A percentile compares a stretch with the other conserved stretches of the same genome.
Conservation (phyloP, 164 flowering plant genomes). For the Stephania cephalantha region DNA sequence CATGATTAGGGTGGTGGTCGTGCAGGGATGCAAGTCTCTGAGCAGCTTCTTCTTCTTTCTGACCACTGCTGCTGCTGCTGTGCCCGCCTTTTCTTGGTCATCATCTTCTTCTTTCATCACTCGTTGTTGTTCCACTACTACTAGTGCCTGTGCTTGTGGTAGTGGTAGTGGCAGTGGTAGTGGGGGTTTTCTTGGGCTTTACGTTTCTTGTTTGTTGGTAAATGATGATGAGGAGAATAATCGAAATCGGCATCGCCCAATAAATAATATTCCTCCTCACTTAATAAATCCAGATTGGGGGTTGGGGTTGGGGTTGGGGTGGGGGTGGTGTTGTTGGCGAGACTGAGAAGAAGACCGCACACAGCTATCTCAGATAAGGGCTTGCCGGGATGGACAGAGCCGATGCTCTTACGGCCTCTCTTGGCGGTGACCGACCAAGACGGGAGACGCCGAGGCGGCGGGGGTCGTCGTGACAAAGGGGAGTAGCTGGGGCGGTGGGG, state of each 20-base stretch:
- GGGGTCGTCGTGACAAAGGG: background rate
- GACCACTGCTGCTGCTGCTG: too few relatives aligned
- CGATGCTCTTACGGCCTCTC: slow-evolving; percentile 31
- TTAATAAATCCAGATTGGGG: too few relatives aligned
- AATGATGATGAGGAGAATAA: too few relatives aligned
- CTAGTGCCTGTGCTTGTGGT: background rate
- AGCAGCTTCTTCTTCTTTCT: too few relatives aligned
- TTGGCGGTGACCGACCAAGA: slow-evolving; percentile 36
- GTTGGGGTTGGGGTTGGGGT: too few relatives aligned
- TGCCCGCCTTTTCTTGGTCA: background rate
- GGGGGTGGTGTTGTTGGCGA: too few relatives aligned
- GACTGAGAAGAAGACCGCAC: background rate
- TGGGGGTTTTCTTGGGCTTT: background rate
- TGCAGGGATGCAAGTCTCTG: too few relatives aligned
- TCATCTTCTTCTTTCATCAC: too few relatives aligned
- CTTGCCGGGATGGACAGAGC: background rate
- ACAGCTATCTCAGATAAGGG: slow-evolving; percentile 4
- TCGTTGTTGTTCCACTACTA: background rate
- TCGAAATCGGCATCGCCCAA: too few relatives aligned
- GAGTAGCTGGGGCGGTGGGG: slow-evolving; percentile 1
- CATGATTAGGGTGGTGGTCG: too few relatives aligned
- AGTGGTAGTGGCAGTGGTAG: background rate
- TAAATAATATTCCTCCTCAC: too few relatives aligned
- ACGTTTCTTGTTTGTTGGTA: too few relatives aligned
- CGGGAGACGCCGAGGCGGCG: background rate